These are phyloP conservation scores for Colletotrichum spinosum DNA, from an alignment of 2,329 filamentous ascomycete genomes.

Conservation along the genomic window DNA sequence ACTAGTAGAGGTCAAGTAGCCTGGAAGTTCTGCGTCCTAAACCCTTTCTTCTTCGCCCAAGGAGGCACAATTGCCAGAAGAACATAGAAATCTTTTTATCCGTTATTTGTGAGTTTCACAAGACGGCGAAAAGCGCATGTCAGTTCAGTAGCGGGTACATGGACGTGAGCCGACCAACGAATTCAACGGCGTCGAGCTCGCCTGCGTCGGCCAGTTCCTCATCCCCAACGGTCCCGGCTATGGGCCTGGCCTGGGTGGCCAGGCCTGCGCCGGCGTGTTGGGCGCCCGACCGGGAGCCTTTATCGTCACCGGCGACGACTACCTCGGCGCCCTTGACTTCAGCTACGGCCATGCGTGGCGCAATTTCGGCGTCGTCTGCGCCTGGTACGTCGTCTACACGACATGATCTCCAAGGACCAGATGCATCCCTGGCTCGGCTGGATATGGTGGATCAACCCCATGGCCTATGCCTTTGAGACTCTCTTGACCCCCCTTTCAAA, in stretches of 20 bases:
- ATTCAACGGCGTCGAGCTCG: constrained; percentile 51
- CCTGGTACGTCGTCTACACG: constrained; percentile 30
- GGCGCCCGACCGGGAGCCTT: neutral
- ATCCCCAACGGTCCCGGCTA: constrained; percentile 20
- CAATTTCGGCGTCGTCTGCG: constrained; percentile 36
- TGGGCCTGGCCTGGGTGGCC: neutral
- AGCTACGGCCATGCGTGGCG: constrained; percentile 38
- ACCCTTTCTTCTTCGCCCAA: too few relatives aligned
- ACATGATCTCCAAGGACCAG: constrained; percentile 60
- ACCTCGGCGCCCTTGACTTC: constrained; percentile 33
- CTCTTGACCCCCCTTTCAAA: constrained; percentile 60
- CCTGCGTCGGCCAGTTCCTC: constrained; percentile 55
- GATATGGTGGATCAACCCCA: constrained; percentile 80
- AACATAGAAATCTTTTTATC: too few relatives aligned
- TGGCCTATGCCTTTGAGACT: constrained; percentile 79
- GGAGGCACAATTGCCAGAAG: too few relatives aligned
- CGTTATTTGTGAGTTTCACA: too few relatives aligned
- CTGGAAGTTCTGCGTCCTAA: too few relatives aligned
- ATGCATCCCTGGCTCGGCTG: constrained; percentile 81
- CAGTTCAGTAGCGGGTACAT: too few relatives aligned
- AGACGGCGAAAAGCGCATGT: too few relatives aligned
- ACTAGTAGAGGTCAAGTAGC: too few relatives aligned
- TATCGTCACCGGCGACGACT: constrained; percentile 42
- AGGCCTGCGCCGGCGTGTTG: neutral
- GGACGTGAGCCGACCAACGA: constrained; percentile 67